Percentiles rank a stretch among this genome's conserved stretches.
Evolutionary conservation across 345 rosid species (phyloP).

Genomic region (Eucalyptus shirleyi): DNA sequence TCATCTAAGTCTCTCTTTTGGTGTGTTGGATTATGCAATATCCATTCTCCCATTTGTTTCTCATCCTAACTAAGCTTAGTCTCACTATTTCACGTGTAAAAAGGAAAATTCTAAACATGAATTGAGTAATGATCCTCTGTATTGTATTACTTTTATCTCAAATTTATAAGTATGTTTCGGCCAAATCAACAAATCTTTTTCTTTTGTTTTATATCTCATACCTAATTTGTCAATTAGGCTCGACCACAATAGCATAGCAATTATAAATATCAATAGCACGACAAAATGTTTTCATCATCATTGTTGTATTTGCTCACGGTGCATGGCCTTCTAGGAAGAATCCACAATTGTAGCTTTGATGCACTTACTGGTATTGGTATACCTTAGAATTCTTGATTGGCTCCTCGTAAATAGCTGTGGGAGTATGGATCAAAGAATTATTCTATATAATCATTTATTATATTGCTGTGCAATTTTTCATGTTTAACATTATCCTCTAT

Average conservation of each 20-base stretch:
- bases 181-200: background rate
- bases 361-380: background rate
- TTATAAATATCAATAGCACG: background rate
- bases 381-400: background rate
- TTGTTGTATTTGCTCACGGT: background rate
- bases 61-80: background rate
- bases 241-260: background rate
- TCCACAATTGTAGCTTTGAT: background rate
- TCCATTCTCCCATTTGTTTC: background rate
- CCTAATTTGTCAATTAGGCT: background rate
- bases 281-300: background rate
- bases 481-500: background rate
- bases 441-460: background rate
- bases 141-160: background rate
- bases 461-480: background rate
- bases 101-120: background rate
- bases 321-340: background rate
- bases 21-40: background rate
- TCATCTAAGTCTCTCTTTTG: background rate
- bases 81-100: background rate
- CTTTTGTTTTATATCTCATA: background rate
- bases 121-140: background rate
- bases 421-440: background rate
- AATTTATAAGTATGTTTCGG: background rate
- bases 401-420: background rate